Conservation (phyloP, 2,329 filamentous ascomycete genomes). For the Nigrograna mackinnonii region DNA sequence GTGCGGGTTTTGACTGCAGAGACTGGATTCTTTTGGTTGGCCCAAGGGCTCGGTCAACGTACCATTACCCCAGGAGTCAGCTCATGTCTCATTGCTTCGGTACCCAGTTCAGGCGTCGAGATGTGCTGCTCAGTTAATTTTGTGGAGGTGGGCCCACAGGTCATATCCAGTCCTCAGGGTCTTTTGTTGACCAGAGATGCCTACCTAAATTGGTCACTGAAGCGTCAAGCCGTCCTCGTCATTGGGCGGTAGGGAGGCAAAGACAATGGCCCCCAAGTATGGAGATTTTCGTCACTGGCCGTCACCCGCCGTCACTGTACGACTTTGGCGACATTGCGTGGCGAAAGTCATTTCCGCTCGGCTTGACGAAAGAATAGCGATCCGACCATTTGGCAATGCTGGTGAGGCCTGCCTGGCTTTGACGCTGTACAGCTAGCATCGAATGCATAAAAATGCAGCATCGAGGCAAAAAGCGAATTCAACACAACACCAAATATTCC, state of each 20-base stretch:
- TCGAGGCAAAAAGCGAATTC: conserved; percentile 17
- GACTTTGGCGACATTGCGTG: conserved; percentile 10
- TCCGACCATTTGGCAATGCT: conserved; percentile 9
- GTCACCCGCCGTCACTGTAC: no score
- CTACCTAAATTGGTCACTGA: conserved; percentile 9
- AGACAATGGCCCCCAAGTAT: conserved; percentile 9
- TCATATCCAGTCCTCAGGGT: conserved; percentile 7
- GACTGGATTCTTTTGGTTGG: no score
- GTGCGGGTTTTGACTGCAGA: no score
- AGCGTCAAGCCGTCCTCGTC: conserved; percentile 7
- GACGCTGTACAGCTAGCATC: conserved; percentile 13
- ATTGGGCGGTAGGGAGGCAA: conserved; percentile 3
- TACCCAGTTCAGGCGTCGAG: background rate
- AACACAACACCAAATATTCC: conserved; percentile 16
- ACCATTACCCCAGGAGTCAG: background rate
- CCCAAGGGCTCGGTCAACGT: no score
- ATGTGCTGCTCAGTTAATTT: background rate
- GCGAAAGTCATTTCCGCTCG: conserved; percentile 10
- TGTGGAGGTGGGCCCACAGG: conserved; percentile 6
- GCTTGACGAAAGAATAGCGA: conserved; percentile 11
- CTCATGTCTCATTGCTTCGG: conserved; percentile 5
- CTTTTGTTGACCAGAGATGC: conserved; percentile 8
- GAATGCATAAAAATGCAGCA: conserved; percentile 18
- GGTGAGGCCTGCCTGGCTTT: conserved; percentile 12
- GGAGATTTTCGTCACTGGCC: no score